Evolutionary conservation across 2,329 filamentous ascomycete genomes (phyloP), one percentile per base, ranked within the genome.

Genomic region (Monosporascus cannonballus): DNA sequence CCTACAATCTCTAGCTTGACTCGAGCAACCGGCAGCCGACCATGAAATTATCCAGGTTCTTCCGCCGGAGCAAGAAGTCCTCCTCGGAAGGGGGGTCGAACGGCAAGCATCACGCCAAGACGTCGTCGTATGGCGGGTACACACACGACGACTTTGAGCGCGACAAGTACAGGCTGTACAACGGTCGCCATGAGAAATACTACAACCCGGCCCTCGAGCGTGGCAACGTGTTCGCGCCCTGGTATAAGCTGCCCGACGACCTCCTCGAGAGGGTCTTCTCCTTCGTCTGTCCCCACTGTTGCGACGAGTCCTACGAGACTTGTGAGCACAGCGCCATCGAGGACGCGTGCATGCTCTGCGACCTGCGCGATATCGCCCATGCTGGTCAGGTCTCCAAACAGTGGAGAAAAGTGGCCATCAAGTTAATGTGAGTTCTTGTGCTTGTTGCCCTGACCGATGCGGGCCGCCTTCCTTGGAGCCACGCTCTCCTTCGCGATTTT

Each of bases 341-440:
- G 60, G 85, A 90, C 72, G 85, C 84, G 52, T 97, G 93, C 74
- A 93, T 94, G 88, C 84, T 96, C 60, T 97, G 93, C 74, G 90
- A 96, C 73, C 80, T 94, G 75, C 85, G 92, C 60, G 91, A 96
- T 70, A 80, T 96, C 52, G 84, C 90, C 50, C 85, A 90, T 69
- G 93, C 89, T 68, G 83, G 85, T 39, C 78, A 83, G 67, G 89
- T 90, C 49, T 89, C 83, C 68, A 83, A 83, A 63, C 77, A 78
- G 62, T 97, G 92, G 92, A 76, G 77, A 53, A 64, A 66, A n/a
- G 64, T 69, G 48, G 81, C 76, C 46, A 62, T 75, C 44, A 74
- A 73, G 54, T 69, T 79, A 51, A 68, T 86, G 88, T 96, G 77
- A 69, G 87, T 79, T 46, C 25, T 47, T 36, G 20, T 24, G 18